phyloP scores from a whole-genome alignment of 192 early-diverging fungal genomes.

The Entomortierella beljakovae region DNA sequence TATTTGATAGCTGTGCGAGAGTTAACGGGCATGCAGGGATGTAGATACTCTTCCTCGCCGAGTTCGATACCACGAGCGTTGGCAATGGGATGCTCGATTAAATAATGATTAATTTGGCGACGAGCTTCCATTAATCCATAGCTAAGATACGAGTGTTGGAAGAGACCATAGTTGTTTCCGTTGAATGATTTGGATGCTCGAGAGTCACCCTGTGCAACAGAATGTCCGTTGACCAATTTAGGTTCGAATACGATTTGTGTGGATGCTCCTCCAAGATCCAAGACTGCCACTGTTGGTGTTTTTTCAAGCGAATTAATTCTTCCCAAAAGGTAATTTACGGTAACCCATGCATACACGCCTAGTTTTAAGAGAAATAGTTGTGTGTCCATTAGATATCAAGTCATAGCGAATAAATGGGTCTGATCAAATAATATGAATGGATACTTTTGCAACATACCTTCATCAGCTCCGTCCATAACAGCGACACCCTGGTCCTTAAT shows the following conservation, averaged over 20 bases:
- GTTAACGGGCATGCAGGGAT: constrained; percentile 60
- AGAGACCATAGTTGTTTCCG: constrained; percentile 80
- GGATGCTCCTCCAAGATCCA: constrained; percentile 97
- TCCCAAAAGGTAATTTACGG: constrained; percentile 90
- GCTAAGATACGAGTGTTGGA: constrained; percentile 95
- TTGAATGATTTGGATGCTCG: constrained; percentile 77
- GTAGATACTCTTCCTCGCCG: constrained; percentile 58
- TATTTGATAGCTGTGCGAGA: constrained; percentile 12
- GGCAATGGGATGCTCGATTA: constrained; percentile 44
- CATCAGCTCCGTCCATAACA: constrained; percentile 97
- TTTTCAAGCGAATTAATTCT: constrained; percentile 67
- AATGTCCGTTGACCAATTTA: constrained; percentile 45
- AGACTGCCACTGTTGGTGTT: constrained; percentile 81
- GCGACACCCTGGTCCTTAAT: constrained; percentile 77
- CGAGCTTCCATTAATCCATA: constrained; percentile 93
- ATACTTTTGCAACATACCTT: constrained; percentile 65
- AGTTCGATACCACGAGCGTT: constrained; percentile 17
- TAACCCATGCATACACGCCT: constrained; percentile 98
- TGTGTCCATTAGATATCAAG: no score
- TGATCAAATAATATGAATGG: not conserved
- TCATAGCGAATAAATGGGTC: no score
- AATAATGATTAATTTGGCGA: constrained; percentile 71
- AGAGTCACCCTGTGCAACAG: constrained; percentile 75
- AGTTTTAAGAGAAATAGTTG: constrained; percentile 12
- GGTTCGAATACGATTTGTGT: constrained; percentile 99